Percentiles rank a stretch among this genome's conserved stretches.
phyloP scores from a whole-genome alignment of 352 stramenopile species.

The Pythium coloratum region DNA sequence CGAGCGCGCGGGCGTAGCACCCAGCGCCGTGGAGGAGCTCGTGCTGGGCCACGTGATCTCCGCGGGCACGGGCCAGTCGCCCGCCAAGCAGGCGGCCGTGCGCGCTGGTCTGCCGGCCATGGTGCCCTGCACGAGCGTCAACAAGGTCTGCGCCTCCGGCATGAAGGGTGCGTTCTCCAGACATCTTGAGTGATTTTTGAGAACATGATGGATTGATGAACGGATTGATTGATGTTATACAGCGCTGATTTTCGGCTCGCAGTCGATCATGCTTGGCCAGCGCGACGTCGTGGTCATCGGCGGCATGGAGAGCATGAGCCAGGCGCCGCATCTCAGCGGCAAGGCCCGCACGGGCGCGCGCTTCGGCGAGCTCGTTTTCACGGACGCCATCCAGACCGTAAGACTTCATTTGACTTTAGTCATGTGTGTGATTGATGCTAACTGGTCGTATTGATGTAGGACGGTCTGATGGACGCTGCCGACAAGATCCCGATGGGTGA shows the following conservation, averaged over 20 bases:
- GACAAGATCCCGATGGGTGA: constrained; percentile 94
- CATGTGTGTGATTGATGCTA: background rate
- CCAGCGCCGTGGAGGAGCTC: constrained; percentile 88
- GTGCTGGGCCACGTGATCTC: constrained; percentile 95
- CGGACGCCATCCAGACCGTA: constrained; percentile 84
- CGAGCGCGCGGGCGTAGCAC: constrained; percentile 43
- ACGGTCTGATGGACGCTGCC: constrained; percentile 94
- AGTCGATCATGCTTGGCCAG: constrained; percentile 87
- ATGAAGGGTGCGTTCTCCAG: constrained; percentile 74
- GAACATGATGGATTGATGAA: background rate
- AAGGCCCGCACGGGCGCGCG: constrained; percentile 71
- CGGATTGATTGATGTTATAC: background rate
- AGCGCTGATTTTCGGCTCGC: constrained; percentile 80
- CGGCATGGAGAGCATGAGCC: constrained; percentile 96
- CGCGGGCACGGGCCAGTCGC: constrained; percentile 94
- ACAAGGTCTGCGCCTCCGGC: constrained; percentile 96
- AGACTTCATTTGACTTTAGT: background rate
- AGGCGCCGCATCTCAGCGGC: constrained; percentile 91
- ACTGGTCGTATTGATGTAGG: constrained; percentile 50
- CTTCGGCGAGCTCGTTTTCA: constrained; percentile 86
- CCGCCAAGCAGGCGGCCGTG: constrained; percentile 89
- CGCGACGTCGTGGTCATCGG: constrained; percentile 86
- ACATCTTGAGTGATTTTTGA: background rate
- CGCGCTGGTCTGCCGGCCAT: constrained; percentile 64
- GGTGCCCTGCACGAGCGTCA: constrained; percentile 96